phyloP scores from a whole-genome alignment of 495 filamentous ascomycete genomes.

The Jackrogersella minutella region DNA sequence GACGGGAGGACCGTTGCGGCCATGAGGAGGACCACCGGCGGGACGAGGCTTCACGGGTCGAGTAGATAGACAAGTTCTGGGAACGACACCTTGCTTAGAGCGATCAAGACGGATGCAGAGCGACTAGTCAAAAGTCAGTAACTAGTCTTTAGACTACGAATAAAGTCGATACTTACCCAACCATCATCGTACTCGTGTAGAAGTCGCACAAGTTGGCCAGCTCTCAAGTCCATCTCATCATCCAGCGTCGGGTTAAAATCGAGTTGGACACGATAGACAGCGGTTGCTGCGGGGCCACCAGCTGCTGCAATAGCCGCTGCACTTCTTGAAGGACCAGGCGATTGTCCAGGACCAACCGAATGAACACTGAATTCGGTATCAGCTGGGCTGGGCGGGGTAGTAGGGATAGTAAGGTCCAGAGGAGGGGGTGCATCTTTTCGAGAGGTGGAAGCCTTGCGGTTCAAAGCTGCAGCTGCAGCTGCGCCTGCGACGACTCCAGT shows the following conservation, averaged over 20 bases:
- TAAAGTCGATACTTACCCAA: constrained; percentile 73
- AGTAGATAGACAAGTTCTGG: constrained; percentile 91
- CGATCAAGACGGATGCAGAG: constrained; percentile 91
- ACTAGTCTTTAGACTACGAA: constrained; percentile 10
- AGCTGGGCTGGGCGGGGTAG: constrained; percentile 63
- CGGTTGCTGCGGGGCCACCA: constrained; percentile 62
- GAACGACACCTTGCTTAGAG: constrained; percentile 89
- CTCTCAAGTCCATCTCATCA: constrained; percentile 82
- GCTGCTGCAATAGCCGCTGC: constrained; percentile 63
- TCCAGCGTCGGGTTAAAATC: constrained; percentile 94
- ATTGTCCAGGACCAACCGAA: constrained; percentile 58
- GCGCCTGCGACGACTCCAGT: constrained; percentile 44
- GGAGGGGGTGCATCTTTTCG: constrained; percentile 54
- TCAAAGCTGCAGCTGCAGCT: constrained; percentile 47
- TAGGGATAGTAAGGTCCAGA: constrained; percentile 59
- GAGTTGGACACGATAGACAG: constrained; percentile 90
- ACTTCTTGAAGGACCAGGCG: constrained; percentile 52
- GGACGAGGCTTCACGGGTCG: constrained; percentile 88
- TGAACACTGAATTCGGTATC: constrained; percentile 66
- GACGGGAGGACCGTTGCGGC: constrained; percentile 50
- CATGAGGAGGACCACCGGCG: constrained; percentile 50
- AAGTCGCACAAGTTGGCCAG: constrained; percentile 84
- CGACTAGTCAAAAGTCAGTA: constrained; percentile 69
- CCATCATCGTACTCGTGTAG: constrained; percentile 98
- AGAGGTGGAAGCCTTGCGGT: constrained; percentile 57